A percentile compares a stretch with the other conserved stretches of the same genome.
phyloP scores from a whole-genome alignment of 1,284 basidiomycete species.

The Irpex lacteus region DNA sequence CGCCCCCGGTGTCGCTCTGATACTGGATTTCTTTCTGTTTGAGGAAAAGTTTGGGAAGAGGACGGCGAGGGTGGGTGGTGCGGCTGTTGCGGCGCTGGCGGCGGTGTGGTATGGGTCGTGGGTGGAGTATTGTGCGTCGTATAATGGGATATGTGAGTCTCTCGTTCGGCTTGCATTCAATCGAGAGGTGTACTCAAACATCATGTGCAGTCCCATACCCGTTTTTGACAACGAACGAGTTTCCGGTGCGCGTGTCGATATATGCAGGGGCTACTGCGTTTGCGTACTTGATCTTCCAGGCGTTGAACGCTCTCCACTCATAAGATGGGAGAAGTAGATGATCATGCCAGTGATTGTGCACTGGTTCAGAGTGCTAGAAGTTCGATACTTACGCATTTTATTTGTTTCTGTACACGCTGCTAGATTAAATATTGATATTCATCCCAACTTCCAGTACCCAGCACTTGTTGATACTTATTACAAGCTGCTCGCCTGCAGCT shows the following conservation, averaged over 20 bases:
- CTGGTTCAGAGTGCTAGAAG: too few relatives aligned
- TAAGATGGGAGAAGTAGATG: conserved; percentile 2
- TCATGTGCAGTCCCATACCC: conserved; percentile 69
- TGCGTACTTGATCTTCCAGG: conserved; percentile 55
- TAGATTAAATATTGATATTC: too few relatives aligned
- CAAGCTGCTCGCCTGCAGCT: too few relatives aligned
- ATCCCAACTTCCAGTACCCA: too few relatives aligned
- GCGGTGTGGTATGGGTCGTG: conserved; percentile 58
- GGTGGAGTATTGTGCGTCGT: conserved; percentile 66
- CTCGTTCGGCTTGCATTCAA: too few relatives aligned
- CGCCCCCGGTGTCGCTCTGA: conserved; percentile 54
- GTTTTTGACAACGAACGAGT: conserved; percentile 64
- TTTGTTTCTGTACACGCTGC: too few relatives aligned
- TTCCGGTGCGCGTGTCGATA: conserved; percentile 53
- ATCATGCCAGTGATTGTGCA: too few relatives aligned
- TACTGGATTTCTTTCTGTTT: conserved; percentile 70
- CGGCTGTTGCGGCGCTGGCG: conserved; percentile 40
- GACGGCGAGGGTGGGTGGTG: conserved; percentile 43
- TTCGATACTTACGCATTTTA: too few relatives aligned
- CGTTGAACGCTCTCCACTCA: conserved; percentile 46
- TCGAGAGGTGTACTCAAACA: too few relatives aligned
- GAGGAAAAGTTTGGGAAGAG: conserved; percentile 57
- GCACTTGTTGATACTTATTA: too few relatives aligned
- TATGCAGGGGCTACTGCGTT: conserved; percentile 53
- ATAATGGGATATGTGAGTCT: conserved; percentile 63